Evolutionary conservation across 163 green algal genomes (phyloP).

Genomic region (Scenedesmus sp.): DNA sequence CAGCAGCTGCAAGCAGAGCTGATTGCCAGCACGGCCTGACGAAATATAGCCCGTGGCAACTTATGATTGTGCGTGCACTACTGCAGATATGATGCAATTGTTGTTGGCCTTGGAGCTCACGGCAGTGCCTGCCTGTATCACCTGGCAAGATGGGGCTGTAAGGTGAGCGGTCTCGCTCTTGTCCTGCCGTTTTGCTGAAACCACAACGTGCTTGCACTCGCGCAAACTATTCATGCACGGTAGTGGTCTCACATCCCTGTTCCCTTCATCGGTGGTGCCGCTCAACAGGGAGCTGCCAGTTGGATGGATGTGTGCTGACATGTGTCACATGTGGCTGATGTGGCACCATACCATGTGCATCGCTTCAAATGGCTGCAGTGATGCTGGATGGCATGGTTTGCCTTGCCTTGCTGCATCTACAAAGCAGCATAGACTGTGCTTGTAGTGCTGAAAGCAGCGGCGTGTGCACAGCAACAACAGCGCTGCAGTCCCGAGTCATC

Average conservation of each 20-base stretch:
- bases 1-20: background rate
- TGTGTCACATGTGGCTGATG: too few relatives aligned
- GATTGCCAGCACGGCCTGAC: background rate
- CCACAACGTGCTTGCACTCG: too few relatives aligned
- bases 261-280: too few relatives aligned
- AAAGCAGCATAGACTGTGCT: background rate
- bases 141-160: conserved; percentile 49
- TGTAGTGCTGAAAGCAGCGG: too few relatives aligned
- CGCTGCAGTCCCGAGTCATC: too few relatives aligned
- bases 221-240: too few relatives aligned
- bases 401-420: background rate
- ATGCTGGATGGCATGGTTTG: too few relatives aligned
- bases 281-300: background rate
- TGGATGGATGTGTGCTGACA: background rate
- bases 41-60: background rate
- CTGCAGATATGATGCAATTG: conserved; percentile 43
- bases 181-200: too few relatives aligned
- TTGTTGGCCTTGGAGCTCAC: conserved; percentile 52
- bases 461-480: background rate
- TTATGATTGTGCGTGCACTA: background rate
- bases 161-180: background rate
- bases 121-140: conserved; percentile 50
- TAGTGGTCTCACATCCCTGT: too few relatives aligned
- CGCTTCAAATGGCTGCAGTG: too few relatives aligned
- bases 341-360: background rate